Conservation (phyloP, 371 early-diverging fungal genomes). For the Mortierella sp. region DNA sequence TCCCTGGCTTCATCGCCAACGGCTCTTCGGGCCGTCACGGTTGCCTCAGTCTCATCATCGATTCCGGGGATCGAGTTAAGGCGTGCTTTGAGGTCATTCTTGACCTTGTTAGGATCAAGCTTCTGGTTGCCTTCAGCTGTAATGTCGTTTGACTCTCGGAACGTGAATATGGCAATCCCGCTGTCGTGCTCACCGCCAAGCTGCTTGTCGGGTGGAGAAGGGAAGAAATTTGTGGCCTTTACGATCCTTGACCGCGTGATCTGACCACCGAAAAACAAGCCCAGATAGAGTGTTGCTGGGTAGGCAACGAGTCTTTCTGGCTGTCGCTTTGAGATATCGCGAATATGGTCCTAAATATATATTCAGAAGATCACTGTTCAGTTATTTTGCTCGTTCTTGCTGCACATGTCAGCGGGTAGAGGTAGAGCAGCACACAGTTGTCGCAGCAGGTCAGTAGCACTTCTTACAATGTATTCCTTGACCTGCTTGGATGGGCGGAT, state of each 20-base stretch:
- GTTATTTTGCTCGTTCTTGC: not conserved
- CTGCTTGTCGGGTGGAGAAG: constrained; percentile 40
- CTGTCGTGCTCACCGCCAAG: constrained; percentile 39
- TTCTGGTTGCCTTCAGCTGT: constrained; percentile 9
- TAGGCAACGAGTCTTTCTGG: constrained; percentile 42
- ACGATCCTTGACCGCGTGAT: constrained; percentile 39
- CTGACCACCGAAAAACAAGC: constrained; percentile 45
- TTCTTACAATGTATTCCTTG: constrained; percentile 33
- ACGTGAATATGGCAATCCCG: constrained; percentile 48
- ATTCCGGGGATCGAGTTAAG: constrained; percentile 36
- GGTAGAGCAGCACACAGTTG: too few relatives aligned
- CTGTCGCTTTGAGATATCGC: constrained; percentile 34
- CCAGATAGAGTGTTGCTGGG: constrained; percentile 43
- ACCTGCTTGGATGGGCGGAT: constrained; percentile 22
- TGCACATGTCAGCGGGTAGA: too few relatives aligned
- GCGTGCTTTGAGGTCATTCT: constrained; percentile 17
- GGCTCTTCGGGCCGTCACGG: constrained; percentile 10
- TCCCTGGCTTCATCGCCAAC: constrained; percentile 37
- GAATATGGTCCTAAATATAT: constrained; percentile 33
- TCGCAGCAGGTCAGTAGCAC: too few relatives aligned
- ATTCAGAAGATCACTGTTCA: not conserved
- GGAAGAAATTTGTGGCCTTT: constrained; percentile 36
- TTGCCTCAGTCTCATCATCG: constrained; percentile 7
- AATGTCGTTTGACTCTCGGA: constrained; percentile 12
- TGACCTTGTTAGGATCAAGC: constrained; percentile 34